Evolutionary conservation across 1,139 yeast species (phyloP).

Genomic region (Zygoascus hellenicus): DNA sequence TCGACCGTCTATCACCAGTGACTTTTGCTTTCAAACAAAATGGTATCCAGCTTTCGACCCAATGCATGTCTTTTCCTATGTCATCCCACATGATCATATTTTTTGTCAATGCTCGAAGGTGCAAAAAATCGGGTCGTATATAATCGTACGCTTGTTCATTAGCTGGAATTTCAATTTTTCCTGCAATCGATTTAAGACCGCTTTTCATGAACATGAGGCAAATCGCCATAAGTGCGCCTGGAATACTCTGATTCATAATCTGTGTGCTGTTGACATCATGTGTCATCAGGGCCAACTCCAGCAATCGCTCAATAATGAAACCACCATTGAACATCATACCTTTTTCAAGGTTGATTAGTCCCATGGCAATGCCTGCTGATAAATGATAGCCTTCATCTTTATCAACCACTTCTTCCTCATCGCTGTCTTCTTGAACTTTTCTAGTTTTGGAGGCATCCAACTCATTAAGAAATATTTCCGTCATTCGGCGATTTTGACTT

Average conservation of each 20-base stretch:
- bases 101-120: conserved; percentile 62
- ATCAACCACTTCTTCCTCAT: conserved; percentile 12
- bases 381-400: conserved; percentile 72
- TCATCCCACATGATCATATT: conserved; percentile 76
- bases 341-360: conserved; percentile 78
- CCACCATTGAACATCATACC: conserved; percentile 62
- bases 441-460: conserved; percentile 18
- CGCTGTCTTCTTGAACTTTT: neutral
- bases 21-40: conserved; percentile 18
- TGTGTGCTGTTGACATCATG: conserved; percentile 62
- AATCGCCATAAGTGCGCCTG: conserved; percentile 78
- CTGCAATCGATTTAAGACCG: conserved; percentile 54
- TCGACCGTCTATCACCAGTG: conserved; percentile 25
- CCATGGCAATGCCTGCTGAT: conserved; percentile 85
- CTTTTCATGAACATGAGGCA: conserved; percentile 70
- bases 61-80: conserved; percentile 46
- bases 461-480: conserved; percentile 56
- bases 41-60: conserved; percentile 44
- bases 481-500: conserved; percentile 82
- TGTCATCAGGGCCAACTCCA: conserved; percentile 55
- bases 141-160: conserved; percentile 61
- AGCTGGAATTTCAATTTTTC: conserved; percentile 57
- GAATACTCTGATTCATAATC: conserved; percentile 65
- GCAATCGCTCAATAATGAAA: conserved; percentile 59
- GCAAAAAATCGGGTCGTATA: conserved; percentile 71